Base-by-base conservation (phyloP, 2,329 filamentous ascomycete genomes). In the Botryotinia calthae region DNA sequence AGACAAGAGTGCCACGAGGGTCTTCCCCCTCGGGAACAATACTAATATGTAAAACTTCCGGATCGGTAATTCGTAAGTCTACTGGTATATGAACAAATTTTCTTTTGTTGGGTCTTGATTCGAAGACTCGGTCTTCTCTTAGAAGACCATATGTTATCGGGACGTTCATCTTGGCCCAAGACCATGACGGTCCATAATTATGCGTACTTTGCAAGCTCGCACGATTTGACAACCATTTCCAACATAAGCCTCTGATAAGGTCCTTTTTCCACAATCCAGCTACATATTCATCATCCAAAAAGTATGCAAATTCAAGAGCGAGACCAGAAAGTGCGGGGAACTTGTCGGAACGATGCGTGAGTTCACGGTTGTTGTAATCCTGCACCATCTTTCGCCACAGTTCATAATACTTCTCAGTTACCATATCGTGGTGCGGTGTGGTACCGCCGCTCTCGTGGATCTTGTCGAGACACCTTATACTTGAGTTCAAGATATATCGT, bases 261-360 rank as follows among this genome's bases (percentile, higher is more conserved):
- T 61, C 54, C 25, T 71, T 71, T 10, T 54, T 31, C 73, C 72
- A 74, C 37, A 74, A 10, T 4, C 72, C 73, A 22, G 72, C 72
- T 22, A 72, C 28, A 44, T 74, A 74, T 44, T 72, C 46, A 44
- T 74, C 73, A 61, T 65, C 25, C 34, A 73, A 25, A 2, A 62
- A 58, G 42, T 59, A 63, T 12, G 54, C 42, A 14, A 61, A 73
- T 70, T 72, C 70, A 2, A 37, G 22, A 48, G 73, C 73, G 4
- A 74, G 72, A 44, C 73, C 72, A 42, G 72, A 71, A 31, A 74
- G 65, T 3, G 73, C 73, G 2, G 69, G 69, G 20, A 74, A 64
- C 18, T 63, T 68, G 54, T 74, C 73, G 12, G 64, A 56, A 25
- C 46, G 54, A 48, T 58, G 48, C 9, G 73, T 74, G 18, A 74